Evolutionary conservation across 2,329 filamentous ascomycete species (phyloP), one percentile per base, ranked within the genome.

Genomic region (Cercospora canescens): DNA sequence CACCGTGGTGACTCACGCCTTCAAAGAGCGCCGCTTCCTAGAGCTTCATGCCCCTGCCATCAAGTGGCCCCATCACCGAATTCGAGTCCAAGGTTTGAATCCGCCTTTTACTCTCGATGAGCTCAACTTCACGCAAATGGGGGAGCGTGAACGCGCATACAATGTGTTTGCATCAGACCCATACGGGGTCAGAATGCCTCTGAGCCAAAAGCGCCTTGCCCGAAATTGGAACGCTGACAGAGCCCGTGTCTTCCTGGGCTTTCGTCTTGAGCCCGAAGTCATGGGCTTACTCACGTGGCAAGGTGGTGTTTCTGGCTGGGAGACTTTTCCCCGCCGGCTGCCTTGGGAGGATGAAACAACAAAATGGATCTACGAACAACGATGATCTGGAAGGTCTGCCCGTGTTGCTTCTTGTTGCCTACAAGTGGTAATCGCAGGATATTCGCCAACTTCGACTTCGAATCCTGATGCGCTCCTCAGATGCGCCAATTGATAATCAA

Each of bases 1-100:
- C 24, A 80, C 79, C 1, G 71, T 84, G 34, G 76, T 84, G 32
- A 83, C 81, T 2, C 81, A 84, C 71, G 80, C 80, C 0, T 84
- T 84, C 76, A 84, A 84, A 63, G 73, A 79, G 18, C 73, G 72
- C 26, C 73, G 82, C 1, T 83, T 84, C 61, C 71, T 83, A 18
- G 73, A 76, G 34, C 69, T 76, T 3, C 77, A 79, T 60, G 80
- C 78, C 0, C 75, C 76, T 16, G 79, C 81, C 0, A 80, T 84
- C 32, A 73, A 74, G 55, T 84, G 81, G 81, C 81, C 81, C 0
- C 54, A 68, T 5, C 70, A 79, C 26, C 71, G 76, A 1, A 75
- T 84, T 1, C 73, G 77, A 21, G 78, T 83, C 2, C 77, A 80
- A 55, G 82, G 82, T 0, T 77, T 84, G 32, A 80, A 84, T 70